These are phyloP conservation scores for Eimeria praecox DNA, from an alignment of 169 alveolate genomes.

Conservation along the genomic window DNA sequence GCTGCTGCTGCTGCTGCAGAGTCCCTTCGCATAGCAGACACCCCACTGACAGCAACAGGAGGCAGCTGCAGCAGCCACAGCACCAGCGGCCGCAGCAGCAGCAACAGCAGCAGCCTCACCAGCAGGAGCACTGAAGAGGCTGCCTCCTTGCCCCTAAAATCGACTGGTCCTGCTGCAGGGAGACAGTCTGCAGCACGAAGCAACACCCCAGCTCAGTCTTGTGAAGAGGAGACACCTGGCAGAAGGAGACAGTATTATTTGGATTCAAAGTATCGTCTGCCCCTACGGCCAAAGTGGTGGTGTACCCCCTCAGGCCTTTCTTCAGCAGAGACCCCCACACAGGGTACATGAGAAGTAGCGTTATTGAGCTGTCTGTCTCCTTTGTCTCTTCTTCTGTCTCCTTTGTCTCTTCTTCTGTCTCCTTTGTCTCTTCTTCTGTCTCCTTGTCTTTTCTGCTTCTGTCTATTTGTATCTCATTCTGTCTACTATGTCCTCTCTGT, in stretches of 20 bases:
- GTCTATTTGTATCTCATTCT: no score
- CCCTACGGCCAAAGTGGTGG: constrained; percentile 14
- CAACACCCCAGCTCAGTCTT: not conserved
- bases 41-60: not conserved
- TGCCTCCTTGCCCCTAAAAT: not conserved
- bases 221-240: constrained; percentile 10
- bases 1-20: constrained; percentile 19
- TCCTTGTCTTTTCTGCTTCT: no score
- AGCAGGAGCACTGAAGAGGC: not conserved
- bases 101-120: not conserved
- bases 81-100: not conserved
- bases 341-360: not conserved
- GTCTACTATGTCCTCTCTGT: no score
- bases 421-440: no score
- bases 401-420: no score
- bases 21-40: not conserved
- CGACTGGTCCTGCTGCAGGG: not conserved
- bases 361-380: not conserved
- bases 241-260: not conserved
- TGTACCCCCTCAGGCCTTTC: constrained; percentile 11
- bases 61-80: constrained; percentile 8
- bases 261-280: not conserved
- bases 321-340: not conserved
- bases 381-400: not conserved
- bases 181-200: not conserved